Conservation (phyloP, 768 basidiomycete species). For the Lactarius tabidus region DNA sequence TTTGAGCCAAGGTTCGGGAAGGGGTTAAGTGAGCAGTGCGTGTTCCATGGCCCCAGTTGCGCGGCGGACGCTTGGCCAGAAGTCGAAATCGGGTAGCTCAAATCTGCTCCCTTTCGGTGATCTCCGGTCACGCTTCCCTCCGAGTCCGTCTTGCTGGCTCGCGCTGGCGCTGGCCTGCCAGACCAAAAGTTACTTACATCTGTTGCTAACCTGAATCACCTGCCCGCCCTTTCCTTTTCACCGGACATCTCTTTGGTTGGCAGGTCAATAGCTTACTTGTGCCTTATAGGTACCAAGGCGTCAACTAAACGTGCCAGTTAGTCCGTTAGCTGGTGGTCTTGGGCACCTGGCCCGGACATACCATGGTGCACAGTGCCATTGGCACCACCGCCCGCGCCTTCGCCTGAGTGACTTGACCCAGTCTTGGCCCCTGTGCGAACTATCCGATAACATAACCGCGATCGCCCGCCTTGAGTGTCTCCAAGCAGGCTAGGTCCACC, state of each 20-base stretch:
- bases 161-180: not conserved
- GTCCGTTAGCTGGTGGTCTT: not conserved
- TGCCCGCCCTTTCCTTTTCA: not conserved
- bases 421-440: not conserved
- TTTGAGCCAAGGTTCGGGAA: slow-evolving; percentile 8
- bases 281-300: not conserved
- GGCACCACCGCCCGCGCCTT: not conserved
- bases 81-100: not conserved
- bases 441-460: slow-evolving; percentile 13
- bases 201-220: not conserved
- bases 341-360: not conserved
- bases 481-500: not conserved
- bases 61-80: not conserved
- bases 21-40: not conserved
- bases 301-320: not conserved
- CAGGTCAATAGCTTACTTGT: not conserved
- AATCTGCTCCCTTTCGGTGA: not conserved
- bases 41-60: not conserved
- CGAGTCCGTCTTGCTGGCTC: not conserved
- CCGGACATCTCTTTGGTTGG: not conserved
- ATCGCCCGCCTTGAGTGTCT: slow-evolving; percentile 6
- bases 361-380: not conserved
- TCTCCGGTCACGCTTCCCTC: not conserved
- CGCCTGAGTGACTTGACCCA: not conserved
- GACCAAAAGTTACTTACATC: not conserved